A percentile compares a stretch with the other conserved stretches of the same genome.
Conservation (phyloP, 306 rosid genomes). For the Pterocarpus macrocarpus region DNA sequence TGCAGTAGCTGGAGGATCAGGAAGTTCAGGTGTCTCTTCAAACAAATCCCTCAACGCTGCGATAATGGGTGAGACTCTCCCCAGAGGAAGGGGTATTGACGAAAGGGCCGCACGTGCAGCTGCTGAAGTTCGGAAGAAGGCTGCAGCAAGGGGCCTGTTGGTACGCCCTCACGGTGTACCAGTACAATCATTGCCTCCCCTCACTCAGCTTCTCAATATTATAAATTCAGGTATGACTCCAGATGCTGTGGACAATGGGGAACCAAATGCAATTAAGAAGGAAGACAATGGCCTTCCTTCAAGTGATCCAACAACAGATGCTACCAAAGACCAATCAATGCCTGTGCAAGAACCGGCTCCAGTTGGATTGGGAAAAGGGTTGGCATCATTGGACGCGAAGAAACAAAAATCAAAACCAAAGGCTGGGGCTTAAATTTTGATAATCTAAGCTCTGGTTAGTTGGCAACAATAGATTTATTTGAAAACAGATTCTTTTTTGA, state of each 20-base stretch:
- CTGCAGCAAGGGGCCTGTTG: slow-evolving; percentile 77
- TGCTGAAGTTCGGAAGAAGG: slow-evolving; percentile 83
- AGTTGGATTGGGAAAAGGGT: slow-evolving; percentile 75
- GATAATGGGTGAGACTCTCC: slow-evolving; percentile 62
- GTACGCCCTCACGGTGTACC: slow-evolving; percentile 68
- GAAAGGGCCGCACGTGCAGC: slow-evolving; percentile 89
- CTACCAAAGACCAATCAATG: slow-evolving; percentile 48
- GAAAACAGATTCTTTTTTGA: slow-evolving; percentile 26
- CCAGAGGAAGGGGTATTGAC: slow-evolving; percentile 79
- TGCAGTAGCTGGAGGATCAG: slow-evolving; percentile 69
- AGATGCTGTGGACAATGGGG: slow-evolving; percentile 59
- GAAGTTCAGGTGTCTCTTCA: slow-evolving; percentile 60
- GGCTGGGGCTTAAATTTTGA: slow-evolving; percentile 57
- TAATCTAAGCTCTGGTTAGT: slow-evolving; percentile 24
- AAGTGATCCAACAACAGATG: slow-evolving; percentile 37
- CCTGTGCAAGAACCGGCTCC: slow-evolving; percentile 62
- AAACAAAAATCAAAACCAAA: slow-evolving; percentile 69
- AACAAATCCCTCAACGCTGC: slow-evolving; percentile 77
- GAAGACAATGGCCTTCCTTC: slow-evolving; percentile 48
- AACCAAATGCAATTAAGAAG: slow-evolving; percentile 53
- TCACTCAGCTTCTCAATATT: slow-evolving; percentile 69
- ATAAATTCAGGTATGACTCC: slow-evolving; percentile 64
- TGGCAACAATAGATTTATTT: slow-evolving; percentile 28
- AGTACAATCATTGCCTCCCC: slow-evolving; percentile 70
- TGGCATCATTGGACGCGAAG: slow-evolving; percentile 68